Base-by-base conservation (phyloP, 345 rosid species). In the Geranium brycei region DNA sequence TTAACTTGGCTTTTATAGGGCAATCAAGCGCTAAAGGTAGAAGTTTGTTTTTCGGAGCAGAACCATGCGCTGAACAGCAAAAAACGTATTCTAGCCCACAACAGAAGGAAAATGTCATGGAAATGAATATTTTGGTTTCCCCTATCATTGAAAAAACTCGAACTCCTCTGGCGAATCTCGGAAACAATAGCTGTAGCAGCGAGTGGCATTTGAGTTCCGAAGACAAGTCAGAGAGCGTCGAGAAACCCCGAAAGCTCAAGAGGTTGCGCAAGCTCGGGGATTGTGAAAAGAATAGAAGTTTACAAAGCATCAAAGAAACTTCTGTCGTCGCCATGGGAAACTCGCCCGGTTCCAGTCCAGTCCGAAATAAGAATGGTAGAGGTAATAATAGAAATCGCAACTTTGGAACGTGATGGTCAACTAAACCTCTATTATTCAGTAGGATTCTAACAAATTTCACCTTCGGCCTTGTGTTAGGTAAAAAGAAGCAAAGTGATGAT, bases 241-340 rank as follows among this genome's bases (percentile, higher is more conserved):
- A 76, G 70, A 85, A 63, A 41, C 71, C 64, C 32, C 81, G 66
- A 68, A 86, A 80, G 74, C 72, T 89, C n/a, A 91, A 81, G 78
- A 87, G 98, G 69, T 77, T 91, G 72, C 79, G 93, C 64, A 91
- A 84, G 72, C 69, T 81, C 63, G 85, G 85, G 64, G 92, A 91
- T 62, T 64, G 69, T 38, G 71, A 60, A 41, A 57, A 35, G 63
- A 66, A 15, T 62, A 47, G 28, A 71, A 65, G 35, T 30, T 19
- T 56, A 17, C 65, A 67, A 61, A 65, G 68, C 73, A 51, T 41
- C n/a, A 80, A 68, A 31, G 85, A 72, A 69, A 74, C 55, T n/a
- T n/a, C n/a, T 70, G 62, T 77, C 62, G 62, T 35, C 61, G 28
- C 28, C 28, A 23, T 23, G 28, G 2, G 28, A 23, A 60, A 59